Percentiles rank a stretch among this genome's conserved stretches.
These are phyloP conservation scores for Pleurotus tuber-regium DNA, from an alignment of 768 basidiomycete genomes.

Conservation along the genomic window DNA sequence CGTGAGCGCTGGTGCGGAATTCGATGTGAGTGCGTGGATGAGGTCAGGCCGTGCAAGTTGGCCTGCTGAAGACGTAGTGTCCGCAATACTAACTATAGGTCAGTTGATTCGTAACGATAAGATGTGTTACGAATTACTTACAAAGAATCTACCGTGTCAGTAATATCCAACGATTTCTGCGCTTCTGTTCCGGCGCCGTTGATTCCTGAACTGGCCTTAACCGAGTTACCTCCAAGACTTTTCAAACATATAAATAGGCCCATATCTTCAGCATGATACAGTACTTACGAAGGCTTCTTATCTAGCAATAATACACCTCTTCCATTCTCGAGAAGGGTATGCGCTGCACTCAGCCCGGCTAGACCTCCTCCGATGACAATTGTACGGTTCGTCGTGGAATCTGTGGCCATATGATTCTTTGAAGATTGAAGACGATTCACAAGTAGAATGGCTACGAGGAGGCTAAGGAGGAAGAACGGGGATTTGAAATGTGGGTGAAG, in stretches of 20 bases:
- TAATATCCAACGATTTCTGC: constrained; percentile 17
- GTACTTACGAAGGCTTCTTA: constrained; percentile 24
- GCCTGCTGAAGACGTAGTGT: constrained; percentile 21
- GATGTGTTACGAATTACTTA: constrained; percentile 7
- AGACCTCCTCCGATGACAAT: constrained; percentile 69
- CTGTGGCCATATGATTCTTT: background rate
- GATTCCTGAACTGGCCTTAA: constrained; percentile 28
- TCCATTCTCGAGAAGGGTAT: constrained; percentile 74
- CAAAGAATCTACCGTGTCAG: constrained; percentile 19
- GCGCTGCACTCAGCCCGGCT: constrained; percentile 71
- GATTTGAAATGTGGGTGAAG: background rate
- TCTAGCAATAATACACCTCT: constrained; percentile 71
- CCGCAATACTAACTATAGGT: constrained; percentile 13
- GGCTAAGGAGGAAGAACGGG: background rate
- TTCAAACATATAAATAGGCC: background rate
- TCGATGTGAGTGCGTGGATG: constrained; percentile 22
- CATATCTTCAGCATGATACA: background rate
- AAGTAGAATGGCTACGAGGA: constrained; percentile 1
- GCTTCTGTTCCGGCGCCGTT: constrained; percentile 23
- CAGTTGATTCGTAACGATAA: background rate
- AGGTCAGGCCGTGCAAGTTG: constrained; percentile 19
- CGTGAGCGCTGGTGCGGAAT: constrained; percentile 21
- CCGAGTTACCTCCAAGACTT: constrained; percentile 23
- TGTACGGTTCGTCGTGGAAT: background rate
- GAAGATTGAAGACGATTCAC: background rate